Percentiles rank a stretch among this genome's conserved stretches.
Evolutionary conservation across 2,329 filamentous ascomycete species (phyloP).

Genomic region (Cladosporium sp.): DNA sequence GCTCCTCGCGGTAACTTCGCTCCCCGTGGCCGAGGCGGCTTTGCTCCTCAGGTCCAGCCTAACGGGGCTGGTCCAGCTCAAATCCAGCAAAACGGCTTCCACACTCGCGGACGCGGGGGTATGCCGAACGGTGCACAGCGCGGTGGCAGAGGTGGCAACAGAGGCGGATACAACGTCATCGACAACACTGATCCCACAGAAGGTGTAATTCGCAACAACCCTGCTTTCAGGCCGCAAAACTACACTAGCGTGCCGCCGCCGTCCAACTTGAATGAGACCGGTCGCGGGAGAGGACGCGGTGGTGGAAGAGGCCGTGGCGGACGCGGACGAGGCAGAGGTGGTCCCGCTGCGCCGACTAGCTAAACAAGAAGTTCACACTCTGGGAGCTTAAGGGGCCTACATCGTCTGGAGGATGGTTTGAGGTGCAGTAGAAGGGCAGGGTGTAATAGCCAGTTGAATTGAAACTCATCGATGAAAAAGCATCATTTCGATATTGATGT

Average conservation of each 20-base stretch:
- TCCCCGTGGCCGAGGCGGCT: slow-evolving; percentile 35
- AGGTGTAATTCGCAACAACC: slow-evolving; percentile 53
- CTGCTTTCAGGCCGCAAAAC: slow-evolving; percentile 52
- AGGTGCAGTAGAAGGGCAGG: too few relatives aligned
- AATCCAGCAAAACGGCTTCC: slow-evolving; percentile 15
- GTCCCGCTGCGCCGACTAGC: background rate
- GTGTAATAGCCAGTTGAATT: too few relatives aligned
- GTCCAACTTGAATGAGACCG: slow-evolving; percentile 46
- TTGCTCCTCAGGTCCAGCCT: slow-evolving; percentile 17
- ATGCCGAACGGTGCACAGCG: too few relatives aligned
- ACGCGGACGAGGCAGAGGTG: slow-evolving; percentile 16
- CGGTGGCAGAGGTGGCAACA: slow-evolving; percentile 31
- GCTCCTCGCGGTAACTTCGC: slow-evolving; percentile 25
- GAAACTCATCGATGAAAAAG: too few relatives aligned
- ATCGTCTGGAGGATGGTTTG: too few relatives aligned
- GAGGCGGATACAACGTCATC: slow-evolving; percentile 42
- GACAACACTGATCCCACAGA: slow-evolving; percentile 50
- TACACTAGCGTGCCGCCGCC: slow-evolving; percentile 57
- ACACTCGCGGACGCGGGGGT: slow-evolving; percentile 26
- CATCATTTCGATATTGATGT: too few relatives aligned
- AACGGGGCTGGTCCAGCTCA: slow-evolving; percentile 3
- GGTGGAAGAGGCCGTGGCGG: slow-evolving; percentile 20
- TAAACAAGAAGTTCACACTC: too few relatives aligned
- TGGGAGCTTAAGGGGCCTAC: too few relatives aligned
- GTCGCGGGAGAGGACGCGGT: slow-evolving; percentile 24